These are phyloP conservation scores for Rhynchosporium agropyri DNA, from an alignment of 2,329 filamentous ascomycete species.

Conservation along the genomic window DNA sequence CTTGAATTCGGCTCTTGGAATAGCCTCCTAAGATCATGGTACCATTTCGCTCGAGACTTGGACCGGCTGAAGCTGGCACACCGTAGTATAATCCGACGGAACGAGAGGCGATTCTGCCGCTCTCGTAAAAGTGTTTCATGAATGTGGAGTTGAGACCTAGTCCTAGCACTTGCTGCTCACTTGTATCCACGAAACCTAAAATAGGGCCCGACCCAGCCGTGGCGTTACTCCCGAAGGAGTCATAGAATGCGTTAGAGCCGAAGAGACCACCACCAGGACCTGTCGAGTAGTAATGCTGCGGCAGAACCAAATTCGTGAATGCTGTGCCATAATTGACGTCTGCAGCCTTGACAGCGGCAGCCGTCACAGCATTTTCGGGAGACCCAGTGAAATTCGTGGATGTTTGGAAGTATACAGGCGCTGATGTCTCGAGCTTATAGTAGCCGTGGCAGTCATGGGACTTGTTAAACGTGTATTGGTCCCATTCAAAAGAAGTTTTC, in stretches of 20 bases:
- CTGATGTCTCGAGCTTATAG: constrained; percentile 17
- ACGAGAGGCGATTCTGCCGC: constrained; percentile 14
- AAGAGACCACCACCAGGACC: neutral
- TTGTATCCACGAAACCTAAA: constrained; percentile 10
- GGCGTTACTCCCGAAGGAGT: neutral
- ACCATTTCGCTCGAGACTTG: constrained; percentile 15
- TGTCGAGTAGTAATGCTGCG: constrained; percentile 13
- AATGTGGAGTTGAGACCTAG: constrained; percentile 24
- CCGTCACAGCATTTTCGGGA: constrained; percentile 10
- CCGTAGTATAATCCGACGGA: constrained; percentile 23
- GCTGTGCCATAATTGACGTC: constrained; percentile 5
- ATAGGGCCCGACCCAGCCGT: neutral
- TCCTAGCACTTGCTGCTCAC: constrained; percentile 19
- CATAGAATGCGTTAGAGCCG: neutral
- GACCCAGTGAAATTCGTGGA: constrained; percentile 22
- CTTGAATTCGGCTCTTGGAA: constrained; percentile 14
- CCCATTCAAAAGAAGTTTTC: neutral
- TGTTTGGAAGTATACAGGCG: constrained; percentile 17
- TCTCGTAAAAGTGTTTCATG: constrained; percentile 13
- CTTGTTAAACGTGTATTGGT: constrained; percentile 14
- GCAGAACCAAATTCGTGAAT: constrained; percentile 5
- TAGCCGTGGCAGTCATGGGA: constrained; percentile 18
- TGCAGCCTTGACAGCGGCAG: neutral
- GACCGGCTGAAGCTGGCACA: constrained; percentile 10
- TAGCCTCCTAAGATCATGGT: constrained; percentile 22